Evolutionary conservation across 768 basidiomycete species (phyloP).

Genomic region (Xanthoconium purpureum): DNA sequence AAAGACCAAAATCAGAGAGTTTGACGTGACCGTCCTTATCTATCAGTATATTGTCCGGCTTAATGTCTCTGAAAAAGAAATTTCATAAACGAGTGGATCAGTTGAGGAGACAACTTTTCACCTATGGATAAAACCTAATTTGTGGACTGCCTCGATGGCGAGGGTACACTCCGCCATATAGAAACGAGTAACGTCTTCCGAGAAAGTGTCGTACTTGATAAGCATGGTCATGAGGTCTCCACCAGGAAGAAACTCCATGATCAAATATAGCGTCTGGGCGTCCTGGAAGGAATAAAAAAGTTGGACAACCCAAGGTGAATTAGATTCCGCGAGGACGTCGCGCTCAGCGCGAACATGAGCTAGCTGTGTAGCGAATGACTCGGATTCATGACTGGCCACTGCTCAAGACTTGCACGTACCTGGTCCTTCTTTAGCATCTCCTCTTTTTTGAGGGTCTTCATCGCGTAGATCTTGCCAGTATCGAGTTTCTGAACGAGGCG

Average conservation of each 20-base stretch:
- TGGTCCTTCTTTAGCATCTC: slow-evolving; percentile 99
- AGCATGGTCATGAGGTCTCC: slow-evolving; percentile 99
- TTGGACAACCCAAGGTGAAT: slow-evolving; percentile 95
- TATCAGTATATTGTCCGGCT: slow-evolving; percentile 91
- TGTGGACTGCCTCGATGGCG: slow-evolving; percentile 96
- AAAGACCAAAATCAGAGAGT: slow-evolving; percentile 96
- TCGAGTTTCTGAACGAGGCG: slow-evolving; percentile 95
- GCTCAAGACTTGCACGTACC: slow-evolving; percentile 40
- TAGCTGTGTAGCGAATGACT: slow-evolving; percentile 48
- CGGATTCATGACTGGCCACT: neutral
- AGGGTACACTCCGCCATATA: slow-evolving; percentile 99
- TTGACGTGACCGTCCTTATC: slow-evolving; percentile 98
- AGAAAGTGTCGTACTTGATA: slow-evolving; percentile 99
- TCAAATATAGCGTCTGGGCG: slow-evolving; percentile 83
- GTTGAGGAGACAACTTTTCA: slow-evolving; percentile 24
- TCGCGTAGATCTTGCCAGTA: slow-evolving; percentile 97
- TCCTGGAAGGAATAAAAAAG: slow-evolving; percentile 99
- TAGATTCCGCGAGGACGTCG: slow-evolving; percentile 93
- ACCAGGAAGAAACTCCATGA: slow-evolving; percentile 99
- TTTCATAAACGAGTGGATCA: neutral
- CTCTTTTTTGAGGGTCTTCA: slow-evolving; percentile 96
- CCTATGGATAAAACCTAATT: slow-evolving; percentile 97
- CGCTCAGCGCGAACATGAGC: slow-evolving; percentile 98
- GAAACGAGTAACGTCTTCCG: slow-evolving; percentile 95
- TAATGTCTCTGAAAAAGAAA: slow-evolving; percentile 74